These are phyloP conservation scores for Phylloporus sp. DNA, from an alignment of 1,284 basidiomycete genomes.

Conservation along the genomic window DNA sequence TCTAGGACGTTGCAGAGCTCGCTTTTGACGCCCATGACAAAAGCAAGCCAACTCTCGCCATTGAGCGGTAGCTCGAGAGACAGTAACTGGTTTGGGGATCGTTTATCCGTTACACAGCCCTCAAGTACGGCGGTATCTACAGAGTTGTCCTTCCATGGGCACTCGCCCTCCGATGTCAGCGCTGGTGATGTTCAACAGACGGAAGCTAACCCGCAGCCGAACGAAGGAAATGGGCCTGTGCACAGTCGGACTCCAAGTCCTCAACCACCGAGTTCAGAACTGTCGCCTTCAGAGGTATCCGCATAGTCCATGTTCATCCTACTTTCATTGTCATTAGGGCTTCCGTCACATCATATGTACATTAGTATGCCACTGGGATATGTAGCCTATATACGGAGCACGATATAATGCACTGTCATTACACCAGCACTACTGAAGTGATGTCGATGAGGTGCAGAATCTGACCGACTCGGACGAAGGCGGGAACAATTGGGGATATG, in stretches of 20 bases:
- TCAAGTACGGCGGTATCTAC: neutral
- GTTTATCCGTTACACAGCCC: neutral
- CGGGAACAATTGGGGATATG: neutral
- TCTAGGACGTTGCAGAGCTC: neutral
- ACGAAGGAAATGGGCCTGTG: neutral
- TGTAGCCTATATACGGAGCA: slow-evolving; percentile 1
- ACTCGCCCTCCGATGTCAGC: neutral
- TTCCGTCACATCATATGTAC: neutral
- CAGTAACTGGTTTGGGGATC: neutral
- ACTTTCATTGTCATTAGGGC: neutral
- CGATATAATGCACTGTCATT: slow-evolving; percentile 1
- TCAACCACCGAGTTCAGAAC: neutral
- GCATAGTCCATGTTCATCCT: neutral
- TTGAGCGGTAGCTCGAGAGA: neutral
- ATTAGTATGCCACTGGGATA: neutral
- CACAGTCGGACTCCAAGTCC: neutral
- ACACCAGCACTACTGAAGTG: no score
- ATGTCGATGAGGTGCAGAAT: no score
- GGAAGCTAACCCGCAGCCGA: neutral
- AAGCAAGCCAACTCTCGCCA: neutral
- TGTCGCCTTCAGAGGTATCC: neutral
- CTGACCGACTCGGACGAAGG: neutral
- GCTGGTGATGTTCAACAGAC: neutral
- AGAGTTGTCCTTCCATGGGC: neutral
- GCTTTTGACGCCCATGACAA: neutral